Evolutionary conservation across 1,139 yeast species (phyloP).

Genomic region (Debaryomyces fabryi): DNA sequence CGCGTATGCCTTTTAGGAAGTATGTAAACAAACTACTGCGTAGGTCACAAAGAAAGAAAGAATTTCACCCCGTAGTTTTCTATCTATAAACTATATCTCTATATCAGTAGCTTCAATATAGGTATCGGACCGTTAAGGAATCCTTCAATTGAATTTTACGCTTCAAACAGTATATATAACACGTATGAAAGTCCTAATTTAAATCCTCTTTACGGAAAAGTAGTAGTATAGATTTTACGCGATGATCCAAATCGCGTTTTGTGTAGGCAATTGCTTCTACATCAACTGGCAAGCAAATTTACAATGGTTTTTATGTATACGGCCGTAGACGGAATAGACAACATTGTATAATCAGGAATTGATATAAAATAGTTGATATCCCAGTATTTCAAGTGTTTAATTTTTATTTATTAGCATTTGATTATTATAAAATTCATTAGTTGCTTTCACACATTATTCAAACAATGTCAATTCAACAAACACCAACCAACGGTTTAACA

Average conservation of each 20-base stretch:
- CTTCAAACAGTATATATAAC: not conserved
- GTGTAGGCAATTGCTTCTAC: not conserved
- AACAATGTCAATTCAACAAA: conserved; percentile 46
- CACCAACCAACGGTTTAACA: conserved; percentile 54
- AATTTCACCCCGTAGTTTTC: not conserved
- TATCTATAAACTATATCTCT: not conserved
- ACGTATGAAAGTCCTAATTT: not conserved
- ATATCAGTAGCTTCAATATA: not conserved
- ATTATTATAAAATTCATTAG: conserved; percentile 1
- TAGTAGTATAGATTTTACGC: conserved; percentile 5
- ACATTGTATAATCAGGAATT: conserved; percentile 3
- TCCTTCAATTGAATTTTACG: not conserved
- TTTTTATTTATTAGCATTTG: conserved; percentile 4
- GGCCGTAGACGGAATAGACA: conserved; percentile 7
- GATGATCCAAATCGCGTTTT: conserved; percentile 6
- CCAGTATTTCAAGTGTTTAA: not conserved
- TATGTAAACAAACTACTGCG: conserved; percentile 4
- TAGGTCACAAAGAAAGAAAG: not conserved
- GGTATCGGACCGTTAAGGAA: not conserved
- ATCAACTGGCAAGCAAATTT: conserved; percentile 2
- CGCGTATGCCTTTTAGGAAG: conserved; percentile 7
- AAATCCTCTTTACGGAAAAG: not conserved
- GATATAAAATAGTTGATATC: conserved; percentile 4
- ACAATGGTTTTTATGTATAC: not conserved
- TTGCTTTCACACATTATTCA: conserved; percentile 9